phyloP scores from a whole-genome alignment of 2,329 filamentous ascomycete species.

The Alternaria solani region DNA sequence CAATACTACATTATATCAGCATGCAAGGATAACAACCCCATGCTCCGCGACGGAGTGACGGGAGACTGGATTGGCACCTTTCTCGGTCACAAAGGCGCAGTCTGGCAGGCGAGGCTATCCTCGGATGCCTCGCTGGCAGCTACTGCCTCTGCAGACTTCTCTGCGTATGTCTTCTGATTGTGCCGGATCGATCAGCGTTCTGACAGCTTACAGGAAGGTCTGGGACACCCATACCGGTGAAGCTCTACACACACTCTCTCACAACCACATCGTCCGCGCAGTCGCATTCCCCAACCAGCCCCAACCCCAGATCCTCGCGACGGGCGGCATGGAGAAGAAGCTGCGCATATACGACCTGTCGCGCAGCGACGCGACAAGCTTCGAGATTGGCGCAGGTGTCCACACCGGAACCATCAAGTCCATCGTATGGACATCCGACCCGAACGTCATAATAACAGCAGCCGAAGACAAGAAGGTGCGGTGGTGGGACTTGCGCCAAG shows the following conservation, averaged over 20 bases:
- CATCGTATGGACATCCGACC: constrained; percentile 91
- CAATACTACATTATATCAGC: constrained; percentile 93
- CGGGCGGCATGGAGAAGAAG: constrained; percentile 95
- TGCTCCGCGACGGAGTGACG: constrained; percentile 95
- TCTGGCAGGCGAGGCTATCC: constrained; percentile 94
- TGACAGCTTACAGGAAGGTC: constrained; percentile 72
- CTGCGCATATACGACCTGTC: constrained; percentile 90
- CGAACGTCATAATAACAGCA: constrained; percentile 88
- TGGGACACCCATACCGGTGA: constrained; percentile 98
- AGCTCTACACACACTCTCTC: constrained; percentile 83
- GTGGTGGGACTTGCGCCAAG: constrained; percentile 89
- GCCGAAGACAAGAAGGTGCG: constrained; percentile 89
- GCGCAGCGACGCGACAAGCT: constrained; percentile 66
- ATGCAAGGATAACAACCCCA: constrained; percentile 97
- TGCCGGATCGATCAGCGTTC: not conserved
- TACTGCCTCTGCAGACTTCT: constrained; percentile 95
- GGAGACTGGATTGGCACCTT: constrained; percentile 87
- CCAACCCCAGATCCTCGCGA: constrained; percentile 82
- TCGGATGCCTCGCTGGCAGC: constrained; percentile 87
- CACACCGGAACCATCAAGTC: constrained; percentile 93
- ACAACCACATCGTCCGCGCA: constrained; percentile 94
- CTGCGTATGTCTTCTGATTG: constrained; percentile 68
- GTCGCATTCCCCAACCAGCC: constrained; percentile 82
- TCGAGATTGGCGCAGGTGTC: constrained; percentile 85
- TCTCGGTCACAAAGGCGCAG: constrained; percentile 96